These are phyloP conservation scores for Herpetospermum pedunculosum DNA, from an alignment of 306 rosid genomes.

Conservation along the genomic window DNA sequence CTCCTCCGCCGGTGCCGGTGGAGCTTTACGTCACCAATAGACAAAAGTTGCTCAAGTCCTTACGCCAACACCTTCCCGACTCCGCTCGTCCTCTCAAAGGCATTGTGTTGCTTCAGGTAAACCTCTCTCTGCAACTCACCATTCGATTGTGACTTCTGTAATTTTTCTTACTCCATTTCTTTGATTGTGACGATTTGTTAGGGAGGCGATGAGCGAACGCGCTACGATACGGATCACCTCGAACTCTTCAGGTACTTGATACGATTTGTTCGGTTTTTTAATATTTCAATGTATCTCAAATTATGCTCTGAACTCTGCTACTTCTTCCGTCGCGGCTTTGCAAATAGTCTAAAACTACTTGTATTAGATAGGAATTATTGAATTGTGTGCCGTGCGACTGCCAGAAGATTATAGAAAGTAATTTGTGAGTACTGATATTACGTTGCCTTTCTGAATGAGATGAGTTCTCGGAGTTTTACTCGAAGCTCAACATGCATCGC, in stretches of 20 bases:
- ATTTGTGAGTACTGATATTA: not conserved
- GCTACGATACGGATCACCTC: conserved; percentile 73
- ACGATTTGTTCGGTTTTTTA: not conserved
- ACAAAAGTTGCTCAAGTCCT: conserved; percentile 37
- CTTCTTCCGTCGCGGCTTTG: not conserved
- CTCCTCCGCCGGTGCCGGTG: conserved; percentile 43
- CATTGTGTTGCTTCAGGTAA: conserved; percentile 65
- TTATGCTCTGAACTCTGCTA: not conserved
- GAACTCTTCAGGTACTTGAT: conserved; percentile 69
- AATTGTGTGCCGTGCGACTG: not conserved
- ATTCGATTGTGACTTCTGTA: not conserved
- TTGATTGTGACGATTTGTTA: conserved; percentile 9
- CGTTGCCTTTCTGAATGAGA: not conserved
- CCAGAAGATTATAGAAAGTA: not conserved
- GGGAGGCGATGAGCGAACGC: conserved; percentile 84
- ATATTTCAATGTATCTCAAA: not conserved
- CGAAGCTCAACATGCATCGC: not conserved
- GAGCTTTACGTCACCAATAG: conserved; percentile 51
- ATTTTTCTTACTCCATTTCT: not conserved
- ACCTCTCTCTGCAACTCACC: not conserved
- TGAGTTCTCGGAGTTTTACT: not conserved
- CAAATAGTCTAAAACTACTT: not conserved
- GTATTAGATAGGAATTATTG: not conserved
- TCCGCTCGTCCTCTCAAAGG: conserved; percentile 55
- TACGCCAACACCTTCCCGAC: conserved; percentile 38